Evolutionary conservation across 1,284 basidiomycete genomes (phyloP).

Genomic region (Wolfiporia cocos): DNA sequence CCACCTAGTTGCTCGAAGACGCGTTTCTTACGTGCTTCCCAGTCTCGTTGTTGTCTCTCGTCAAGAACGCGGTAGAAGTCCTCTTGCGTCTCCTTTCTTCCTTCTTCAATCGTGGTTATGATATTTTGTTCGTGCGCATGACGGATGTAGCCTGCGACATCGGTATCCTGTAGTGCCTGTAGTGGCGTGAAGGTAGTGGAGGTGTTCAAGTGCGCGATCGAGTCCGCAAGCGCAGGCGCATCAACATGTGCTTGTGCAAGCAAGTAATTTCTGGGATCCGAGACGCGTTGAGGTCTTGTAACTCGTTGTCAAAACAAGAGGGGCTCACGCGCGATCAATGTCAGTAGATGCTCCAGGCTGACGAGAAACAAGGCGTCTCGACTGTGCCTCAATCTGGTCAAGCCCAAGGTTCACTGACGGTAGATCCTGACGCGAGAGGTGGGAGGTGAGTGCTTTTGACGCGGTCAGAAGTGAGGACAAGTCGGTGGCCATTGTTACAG

Average conservation of each 20-base stretch:
- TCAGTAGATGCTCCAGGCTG: slow-evolving; percentile 59
- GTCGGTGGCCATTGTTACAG: slow-evolving; percentile 39
- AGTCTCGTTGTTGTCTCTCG: slow-evolving; percentile 72
- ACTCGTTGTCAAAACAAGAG: not conserved
- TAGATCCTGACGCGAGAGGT: slow-evolving; percentile 70
- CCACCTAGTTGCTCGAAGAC: slow-evolving; percentile 89
- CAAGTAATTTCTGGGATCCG: slow-evolving; percentile 60
- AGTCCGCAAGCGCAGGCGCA: slow-evolving; percentile 71
- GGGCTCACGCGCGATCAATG: slow-evolving; percentile 66
- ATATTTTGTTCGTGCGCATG: slow-evolving; percentile 93
- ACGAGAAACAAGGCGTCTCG: slow-evolving; percentile 69
- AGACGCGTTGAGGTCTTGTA: not conserved
- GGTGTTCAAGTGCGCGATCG: slow-evolving; percentile 79
- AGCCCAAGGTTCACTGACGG: slow-evolving; percentile 84
- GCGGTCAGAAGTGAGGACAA: slow-evolving; percentile 65
- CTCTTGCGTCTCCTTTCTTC: slow-evolving; percentile 77
- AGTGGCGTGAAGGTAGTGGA: slow-evolving; percentile 84
- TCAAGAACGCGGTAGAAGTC: slow-evolving; percentile 82
- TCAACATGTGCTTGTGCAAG: slow-evolving; percentile 90
- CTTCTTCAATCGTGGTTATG: slow-evolving; percentile 90
- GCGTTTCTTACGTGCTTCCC: slow-evolving; percentile 86
- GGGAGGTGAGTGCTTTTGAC: slow-evolving; percentile 69
- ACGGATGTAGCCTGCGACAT: slow-evolving; percentile 83
- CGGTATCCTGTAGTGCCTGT: slow-evolving; percentile 86
- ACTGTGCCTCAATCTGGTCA: slow-evolving; percentile 90